Percentiles rank a stretch among this genome's conserved stretches.
These are phyloP conservation scores for Theileria parva DNA, from an alignment of 169 alveolate species.

Conservation along the genomic window DNA sequence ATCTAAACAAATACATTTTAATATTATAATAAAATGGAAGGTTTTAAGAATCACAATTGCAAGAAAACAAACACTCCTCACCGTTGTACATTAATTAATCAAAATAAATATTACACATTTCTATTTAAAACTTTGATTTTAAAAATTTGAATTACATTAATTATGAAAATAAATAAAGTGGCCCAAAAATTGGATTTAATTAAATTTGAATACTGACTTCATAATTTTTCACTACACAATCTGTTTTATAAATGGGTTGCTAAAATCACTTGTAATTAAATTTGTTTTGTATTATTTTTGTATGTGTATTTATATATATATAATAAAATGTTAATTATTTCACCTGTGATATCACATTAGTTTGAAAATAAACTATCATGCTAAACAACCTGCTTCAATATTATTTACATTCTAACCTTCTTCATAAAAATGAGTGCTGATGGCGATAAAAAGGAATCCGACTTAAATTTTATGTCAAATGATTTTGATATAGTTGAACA, in stretches of 20 bases:
- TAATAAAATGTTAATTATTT: background rate
- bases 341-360: background rate
- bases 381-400: background rate
- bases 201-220: background rate
- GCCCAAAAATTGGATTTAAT: background rate
- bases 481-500: constrained; percentile 69
- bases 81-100: too few relatives aligned
- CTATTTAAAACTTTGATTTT: background rate
- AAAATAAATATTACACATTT: background rate
- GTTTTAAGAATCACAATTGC: background rate
- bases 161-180: background rate
- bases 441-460: constrained; percentile 1
- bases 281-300: background rate
- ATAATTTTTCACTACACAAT: background rate
- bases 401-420: background rate
- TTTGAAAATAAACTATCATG: constrained; percentile 4
- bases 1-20: background rate
- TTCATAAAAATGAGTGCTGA: constrained; percentile 11
- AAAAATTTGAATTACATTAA: too few relatives aligned
- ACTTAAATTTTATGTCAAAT: constrained; percentile 14
- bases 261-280: background rate
- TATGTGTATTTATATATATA: background rate
- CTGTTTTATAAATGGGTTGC: background rate
- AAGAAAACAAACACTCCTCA: background rate
- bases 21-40: background rate